Evolutionary conservation across 2,329 filamentous ascomycete species (phyloP).

Genomic region (Xylogone sp.): DNA sequence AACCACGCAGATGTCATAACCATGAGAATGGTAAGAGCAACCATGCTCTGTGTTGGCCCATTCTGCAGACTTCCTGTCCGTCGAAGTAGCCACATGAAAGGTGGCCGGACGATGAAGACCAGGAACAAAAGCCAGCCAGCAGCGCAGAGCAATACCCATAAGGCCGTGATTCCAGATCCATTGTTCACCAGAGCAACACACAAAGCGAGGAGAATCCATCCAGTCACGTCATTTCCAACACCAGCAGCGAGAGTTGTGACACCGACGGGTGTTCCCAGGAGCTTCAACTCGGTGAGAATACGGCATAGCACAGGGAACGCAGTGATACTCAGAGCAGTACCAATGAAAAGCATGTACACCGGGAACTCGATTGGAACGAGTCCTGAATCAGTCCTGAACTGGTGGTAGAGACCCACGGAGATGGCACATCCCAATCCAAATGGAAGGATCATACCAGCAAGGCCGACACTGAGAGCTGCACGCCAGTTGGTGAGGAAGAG

Average conservation of each 20-base stretch:
- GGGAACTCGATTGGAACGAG: constrained; percentile 57
- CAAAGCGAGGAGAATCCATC: constrained; percentile 88
- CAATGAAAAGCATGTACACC: constrained; percentile 74
- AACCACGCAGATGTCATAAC: constrained; percentile 80
- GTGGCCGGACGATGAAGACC: constrained; percentile 66
- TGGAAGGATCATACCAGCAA: constrained; percentile 76
- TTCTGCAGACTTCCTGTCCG: constrained; percentile 77
- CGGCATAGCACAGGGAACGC: constrained; percentile 89
- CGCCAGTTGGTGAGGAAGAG: constrained; percentile 78
- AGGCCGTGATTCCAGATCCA: constrained; percentile 72
- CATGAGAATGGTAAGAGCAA: constrained; percentile 77
- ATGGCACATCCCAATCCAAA: constrained; percentile 80
- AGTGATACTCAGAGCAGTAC: constrained; percentile 86
- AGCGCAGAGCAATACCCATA: constrained; percentile 77
- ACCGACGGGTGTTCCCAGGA: constrained; percentile 78
- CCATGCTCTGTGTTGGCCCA: constrained; percentile 80
- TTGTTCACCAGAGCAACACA: constrained; percentile 94
- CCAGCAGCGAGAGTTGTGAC: constrained; percentile 87
- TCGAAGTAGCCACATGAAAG: constrained; percentile 70
- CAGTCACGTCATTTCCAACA: constrained; percentile 86
- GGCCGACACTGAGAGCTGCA: constrained; percentile 70
- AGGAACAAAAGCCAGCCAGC: constrained; percentile 75
- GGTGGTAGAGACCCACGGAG: constrained; percentile 73
- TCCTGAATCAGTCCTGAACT: constrained; percentile 52
- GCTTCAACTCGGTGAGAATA: constrained; percentile 85